phyloP scores from a whole-genome alignment of 2,329 filamentous ascomycete species.

The Aureobasidium sp. region DNA sequence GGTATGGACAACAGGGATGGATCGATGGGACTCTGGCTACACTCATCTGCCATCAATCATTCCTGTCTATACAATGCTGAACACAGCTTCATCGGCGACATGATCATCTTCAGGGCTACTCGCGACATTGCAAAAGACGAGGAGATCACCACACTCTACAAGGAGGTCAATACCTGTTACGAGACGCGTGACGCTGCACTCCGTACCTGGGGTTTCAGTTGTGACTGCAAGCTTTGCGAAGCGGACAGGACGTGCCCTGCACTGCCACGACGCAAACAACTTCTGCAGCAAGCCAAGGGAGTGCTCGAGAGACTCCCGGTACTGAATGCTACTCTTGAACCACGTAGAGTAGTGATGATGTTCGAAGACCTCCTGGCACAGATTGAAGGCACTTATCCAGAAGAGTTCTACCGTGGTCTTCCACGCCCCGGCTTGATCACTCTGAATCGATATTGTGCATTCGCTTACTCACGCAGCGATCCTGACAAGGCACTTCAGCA shows the following conservation, averaged over 20 bases:
- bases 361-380: not conserved
- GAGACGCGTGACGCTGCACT: conserved; percentile 26
- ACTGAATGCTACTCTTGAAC: not conserved
- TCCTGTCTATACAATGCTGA: conserved; percentile 39
- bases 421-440: not conserved
- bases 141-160: conserved; percentile 31
- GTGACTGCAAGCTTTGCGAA: conserved; percentile 33
- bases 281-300: not conserved
- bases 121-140: conserved; percentile 34
- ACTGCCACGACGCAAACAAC: not conserved
- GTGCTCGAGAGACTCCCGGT: not conserved
- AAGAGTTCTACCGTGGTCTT: not conserved
- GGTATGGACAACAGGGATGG: not conserved
- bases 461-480: not conserved
- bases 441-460: not conserved
- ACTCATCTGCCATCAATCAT: conserved; percentile 45
- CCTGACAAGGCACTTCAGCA: not conserved
- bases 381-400: not conserved
- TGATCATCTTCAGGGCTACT: conserved; percentile 42
- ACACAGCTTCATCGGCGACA: conserved; percentile 46
- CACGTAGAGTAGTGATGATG: not conserved
- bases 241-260: conserved; percentile 1
- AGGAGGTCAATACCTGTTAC: conserved; percentile 16
- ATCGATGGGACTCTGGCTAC: not conserved
- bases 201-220: conserved; percentile 34